Evolutionary conservation across 2,329 filamentous ascomycete genomes (phyloP), one percentile per base, ranked within the genome.

Genomic region (Diaporthe vaccinii): DNA sequence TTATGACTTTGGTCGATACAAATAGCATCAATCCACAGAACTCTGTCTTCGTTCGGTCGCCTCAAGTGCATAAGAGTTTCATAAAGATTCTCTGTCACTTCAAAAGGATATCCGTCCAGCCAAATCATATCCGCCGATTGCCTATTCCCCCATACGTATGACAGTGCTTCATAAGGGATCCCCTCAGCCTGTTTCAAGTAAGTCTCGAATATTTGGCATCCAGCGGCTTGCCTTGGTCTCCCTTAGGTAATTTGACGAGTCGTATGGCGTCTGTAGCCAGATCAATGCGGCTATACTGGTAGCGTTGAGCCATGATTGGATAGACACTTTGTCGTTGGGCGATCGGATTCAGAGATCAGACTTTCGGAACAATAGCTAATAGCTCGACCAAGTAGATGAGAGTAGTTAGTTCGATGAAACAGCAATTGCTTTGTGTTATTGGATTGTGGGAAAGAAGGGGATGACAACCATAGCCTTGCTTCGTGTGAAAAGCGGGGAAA

Each of bases 171-270:
- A 20, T 67, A 67, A 2, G 62, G 62, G 3, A 67, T 22, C 6
- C 62, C 44, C 2, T 67, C 31, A 7, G 36, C 20, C 17, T 51
- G 28, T 22, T 67, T 31, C 7, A 67, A 31, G 25, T 51, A 51
- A 9, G 62, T 36, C 44, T 67, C 62, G 20, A 67, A 67, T 12
- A 67, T 51, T 20, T 67, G 20, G n/a, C 62, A 67, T 5, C 6
- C 2, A 67, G 36, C 2, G 44, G 62, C 41, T 67, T 5, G 4
- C 7, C 22, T 2, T 25, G 9, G 4, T 51, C 20, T 4, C 62
- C 62, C 14, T 7, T 67, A 1, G 25, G 2, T 9, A 67, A 17
- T 25, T 1, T 4, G 4, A 25, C 44, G 2, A 67, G 44, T 6
- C 44, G 20, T 51, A 67, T 67, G 6, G 44, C 62, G 20, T 67